phyloP scores from a whole-genome alignment of 345 rosid genomes.

The Clarkia xantiana region DNA sequence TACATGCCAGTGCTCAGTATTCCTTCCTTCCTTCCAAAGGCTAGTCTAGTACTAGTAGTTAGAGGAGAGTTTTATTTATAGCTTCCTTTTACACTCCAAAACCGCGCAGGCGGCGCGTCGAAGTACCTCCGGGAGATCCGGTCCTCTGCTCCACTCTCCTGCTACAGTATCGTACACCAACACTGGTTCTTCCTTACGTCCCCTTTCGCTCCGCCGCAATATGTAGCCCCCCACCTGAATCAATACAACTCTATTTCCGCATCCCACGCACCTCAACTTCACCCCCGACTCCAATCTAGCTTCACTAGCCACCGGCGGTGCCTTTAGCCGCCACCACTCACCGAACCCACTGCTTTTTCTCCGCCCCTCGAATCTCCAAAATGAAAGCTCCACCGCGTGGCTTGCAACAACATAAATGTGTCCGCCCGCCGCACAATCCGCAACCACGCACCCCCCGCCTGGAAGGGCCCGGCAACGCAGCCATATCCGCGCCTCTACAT shows the following conservation, averaged over 20 bases:
- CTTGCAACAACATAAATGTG: conserved; percentile 50
- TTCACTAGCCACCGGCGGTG: conserved; percentile 68
- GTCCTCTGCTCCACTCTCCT: conserved; percentile 67
- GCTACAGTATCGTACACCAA: conserved; percentile 38
- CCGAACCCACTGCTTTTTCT: conserved; percentile 35
- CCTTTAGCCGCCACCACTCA: conserved; percentile 61
- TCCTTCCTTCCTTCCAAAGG: neutral
- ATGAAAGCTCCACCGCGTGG: conserved; percentile 84
- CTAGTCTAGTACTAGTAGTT: too few relatives aligned
- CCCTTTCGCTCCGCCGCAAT: conserved; percentile 56
- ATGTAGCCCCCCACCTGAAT: conserved; percentile 69
- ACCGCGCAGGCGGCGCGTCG: conserved; percentile 77
- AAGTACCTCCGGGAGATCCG: conserved; percentile 55
- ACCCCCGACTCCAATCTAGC: conserved; percentile 57
- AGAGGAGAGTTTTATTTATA: too few relatives aligned
- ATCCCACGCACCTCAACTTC: conserved; percentile 65
- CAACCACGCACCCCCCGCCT: conserved; percentile 85
- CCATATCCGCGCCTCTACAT: conserved; percentile 56
- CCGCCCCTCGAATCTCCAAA: conserved; percentile 65
- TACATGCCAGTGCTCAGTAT: neutral
- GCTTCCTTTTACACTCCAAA: conserved; percentile 57
- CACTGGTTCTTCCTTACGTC: conserved; percentile 46
- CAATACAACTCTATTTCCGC: conserved; percentile 53
- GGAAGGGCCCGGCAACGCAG: conserved; percentile 67
- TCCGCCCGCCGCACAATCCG: conserved; percentile 62